phyloP scores from a whole-genome alignment of 176 grass and related monocot species.

The Lolium rigidum region DNA sequence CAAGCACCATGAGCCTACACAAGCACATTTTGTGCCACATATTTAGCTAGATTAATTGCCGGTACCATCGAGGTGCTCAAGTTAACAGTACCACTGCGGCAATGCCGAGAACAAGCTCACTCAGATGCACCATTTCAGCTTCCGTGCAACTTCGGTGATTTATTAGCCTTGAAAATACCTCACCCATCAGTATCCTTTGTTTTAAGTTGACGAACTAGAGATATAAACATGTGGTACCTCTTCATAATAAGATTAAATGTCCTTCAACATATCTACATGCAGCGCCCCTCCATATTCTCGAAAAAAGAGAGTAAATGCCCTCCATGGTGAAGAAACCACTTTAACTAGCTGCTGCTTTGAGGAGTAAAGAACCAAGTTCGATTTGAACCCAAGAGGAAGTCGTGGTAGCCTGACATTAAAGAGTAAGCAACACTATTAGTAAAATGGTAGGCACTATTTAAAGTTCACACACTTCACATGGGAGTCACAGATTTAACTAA shows the following conservation, averaged over 20 bases:
- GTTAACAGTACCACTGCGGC: neutral
- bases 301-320: neutral
- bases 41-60: neutral
- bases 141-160: neutral
- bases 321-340: neutral
- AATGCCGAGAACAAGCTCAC: neutral
- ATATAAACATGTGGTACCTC: neutral
- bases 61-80: neutral
- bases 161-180: neutral
- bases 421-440: neutral
- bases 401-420: neutral
- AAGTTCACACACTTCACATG: neutral
- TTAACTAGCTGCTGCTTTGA: neutral
- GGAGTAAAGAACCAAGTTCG: neutral
- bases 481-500: neutral
- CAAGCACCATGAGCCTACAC: neutral
- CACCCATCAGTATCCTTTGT: neutral
- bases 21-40: neutral
- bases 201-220: conserved; percentile 19
- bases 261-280: neutral
- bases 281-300: neutral
- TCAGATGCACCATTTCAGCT: neutral
- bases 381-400: neutral
- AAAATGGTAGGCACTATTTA: neutral
- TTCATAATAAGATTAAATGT: neutral